These are phyloP conservation scores for Mayamaea pseudoterrestris DNA, from an alignment of 108 stramenopile genomes.

Conservation along the genomic window DNA sequence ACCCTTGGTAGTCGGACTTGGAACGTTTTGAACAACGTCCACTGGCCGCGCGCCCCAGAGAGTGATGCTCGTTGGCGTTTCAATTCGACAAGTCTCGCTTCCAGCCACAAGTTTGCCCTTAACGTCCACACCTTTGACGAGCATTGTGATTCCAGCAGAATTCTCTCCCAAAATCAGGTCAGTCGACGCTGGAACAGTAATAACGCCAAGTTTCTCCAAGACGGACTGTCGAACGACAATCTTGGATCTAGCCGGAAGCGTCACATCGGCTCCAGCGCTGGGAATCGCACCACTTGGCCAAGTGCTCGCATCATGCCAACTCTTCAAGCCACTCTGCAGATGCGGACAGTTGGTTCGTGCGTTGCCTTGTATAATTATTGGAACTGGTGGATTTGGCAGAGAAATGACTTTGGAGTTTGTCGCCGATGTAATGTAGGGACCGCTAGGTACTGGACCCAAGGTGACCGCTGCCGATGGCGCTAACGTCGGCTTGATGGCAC, in stretches of 20 bases:
- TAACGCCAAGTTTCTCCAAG: constrained; percentile 4
- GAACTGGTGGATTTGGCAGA: neutral
- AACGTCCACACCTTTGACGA: constrained; percentile 13
- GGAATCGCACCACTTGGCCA: neutral
- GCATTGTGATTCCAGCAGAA: constrained; percentile 11
- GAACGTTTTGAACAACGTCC: constrained; percentile 1
- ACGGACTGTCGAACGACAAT: constrained; percentile 11
- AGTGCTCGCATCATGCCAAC: neutral
- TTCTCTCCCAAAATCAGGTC: constrained; percentile 24
- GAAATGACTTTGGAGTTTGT: neutral
- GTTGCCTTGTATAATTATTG: too few relatives aligned
- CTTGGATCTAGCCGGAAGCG: constrained; percentile 8
- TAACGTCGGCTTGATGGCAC: too few relatives aligned
- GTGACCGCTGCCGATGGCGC: too few relatives aligned
- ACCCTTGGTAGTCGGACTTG: constrained; percentile 20
- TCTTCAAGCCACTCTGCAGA: neutral
- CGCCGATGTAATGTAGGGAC: neutral
- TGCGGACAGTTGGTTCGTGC: constrained; percentile 4
- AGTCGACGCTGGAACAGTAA: constrained; percentile 19
- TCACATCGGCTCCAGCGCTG: constrained; percentile 6
- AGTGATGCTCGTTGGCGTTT: constrained; percentile 17
- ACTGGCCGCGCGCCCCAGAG: constrained; percentile 19
- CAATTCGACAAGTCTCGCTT: constrained; percentile 13
- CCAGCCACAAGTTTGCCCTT: constrained; percentile 17
- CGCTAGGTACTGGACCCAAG: too few relatives aligned